Conservation (phyloP, 1,139 yeast genomes). For the Debaryomycetaceae sp. region DNA sequence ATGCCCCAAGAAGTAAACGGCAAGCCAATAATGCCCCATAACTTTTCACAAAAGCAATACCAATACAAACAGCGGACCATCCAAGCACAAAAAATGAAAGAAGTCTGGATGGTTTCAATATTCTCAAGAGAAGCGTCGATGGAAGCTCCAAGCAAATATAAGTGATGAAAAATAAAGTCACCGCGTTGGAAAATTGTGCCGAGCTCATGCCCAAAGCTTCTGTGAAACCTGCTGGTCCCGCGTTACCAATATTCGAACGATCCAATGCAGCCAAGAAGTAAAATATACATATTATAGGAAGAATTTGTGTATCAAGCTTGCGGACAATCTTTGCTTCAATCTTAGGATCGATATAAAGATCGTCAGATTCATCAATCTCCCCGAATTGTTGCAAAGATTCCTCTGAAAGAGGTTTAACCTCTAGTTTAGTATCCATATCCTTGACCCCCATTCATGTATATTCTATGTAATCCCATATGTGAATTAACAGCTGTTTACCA, state of each 20-base stretch:
- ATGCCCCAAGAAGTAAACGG: conserved; percentile 18
- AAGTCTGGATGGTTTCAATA: conserved; percentile 14
- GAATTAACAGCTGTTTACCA: no score
- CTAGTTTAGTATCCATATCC: background rate
- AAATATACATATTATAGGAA: conserved; percentile 2
- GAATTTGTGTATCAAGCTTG: conserved; percentile 1
- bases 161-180: conserved; percentile 18
- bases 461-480: no score
- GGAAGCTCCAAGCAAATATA: conserved; percentile 17
- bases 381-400: background rate
- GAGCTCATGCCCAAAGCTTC: conserved; percentile 14
- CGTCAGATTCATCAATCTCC: background rate
- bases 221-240: conserved; percentile 19
- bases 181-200: conserved; percentile 17
- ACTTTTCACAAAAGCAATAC: conserved; percentile 14
- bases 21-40: conserved; percentile 15
- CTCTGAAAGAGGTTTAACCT: background rate
- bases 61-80: conserved; percentile 18
- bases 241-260: conserved; percentile 24
- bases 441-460: no score
- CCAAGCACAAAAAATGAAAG: conserved; percentile 14
- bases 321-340: conserved; percentile 1
- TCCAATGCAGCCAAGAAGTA: conserved; percentile 24
- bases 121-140: conserved; percentile 14
- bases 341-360: conserved; percentile 1